A percentile compares a stretch with the other conserved stretches of the same genome.
phyloP scores from a whole-genome alignment of 768 basidiomycete genomes.

The Suillus clintonianus region DNA sequence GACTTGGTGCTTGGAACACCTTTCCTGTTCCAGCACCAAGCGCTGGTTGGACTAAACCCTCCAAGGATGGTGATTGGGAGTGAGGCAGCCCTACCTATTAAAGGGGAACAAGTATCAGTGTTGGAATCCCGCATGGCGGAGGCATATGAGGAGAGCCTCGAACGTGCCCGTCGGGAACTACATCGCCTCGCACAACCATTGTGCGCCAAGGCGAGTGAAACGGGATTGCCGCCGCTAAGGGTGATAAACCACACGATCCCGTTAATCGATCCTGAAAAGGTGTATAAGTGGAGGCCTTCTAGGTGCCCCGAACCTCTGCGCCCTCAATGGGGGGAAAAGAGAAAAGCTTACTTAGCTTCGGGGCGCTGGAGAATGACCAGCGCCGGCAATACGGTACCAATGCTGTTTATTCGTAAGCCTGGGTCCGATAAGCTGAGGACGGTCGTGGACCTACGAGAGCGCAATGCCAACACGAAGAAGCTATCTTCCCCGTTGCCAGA shows the following conservation, averaged over 20 bases:
- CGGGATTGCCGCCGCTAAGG: slow-evolving; percentile 35
- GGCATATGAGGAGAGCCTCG: not conserved
- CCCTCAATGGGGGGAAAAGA: not conserved
- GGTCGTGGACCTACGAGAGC: slow-evolving; percentile 34
- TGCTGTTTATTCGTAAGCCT: too few relatives aligned
- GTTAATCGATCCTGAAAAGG: slow-evolving; percentile 30
- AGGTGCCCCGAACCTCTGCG: not conserved
- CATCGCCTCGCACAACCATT: not conserved
- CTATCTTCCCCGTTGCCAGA: slow-evolving; percentile 44
- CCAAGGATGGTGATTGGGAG: slow-evolving; percentile 12
- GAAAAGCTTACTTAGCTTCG: slow-evolving; percentile 23
- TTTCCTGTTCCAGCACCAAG: slow-evolving; percentile 35
- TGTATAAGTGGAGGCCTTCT: not conserved
- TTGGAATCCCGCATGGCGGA: not conserved
- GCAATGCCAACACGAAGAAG: slow-evolving; percentile 43
- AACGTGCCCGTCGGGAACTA: not conserved
- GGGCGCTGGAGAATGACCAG: slow-evolving; percentile 38
- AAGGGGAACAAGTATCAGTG: not conserved
- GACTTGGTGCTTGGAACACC: slow-evolving; percentile 42
- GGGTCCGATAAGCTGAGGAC: slow-evolving; percentile 36
- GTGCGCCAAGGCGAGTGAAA: not conserved
- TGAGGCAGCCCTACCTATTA: rapidly evolving
- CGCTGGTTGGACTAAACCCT: slow-evolving; percentile 29
- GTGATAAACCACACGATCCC: slow-evolving; percentile 45
- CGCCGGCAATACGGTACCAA: slow-evolving; percentile 19